Base-by-base conservation (phyloP, 163 green algal species). In the Prototheca stagnorum region DNA sequence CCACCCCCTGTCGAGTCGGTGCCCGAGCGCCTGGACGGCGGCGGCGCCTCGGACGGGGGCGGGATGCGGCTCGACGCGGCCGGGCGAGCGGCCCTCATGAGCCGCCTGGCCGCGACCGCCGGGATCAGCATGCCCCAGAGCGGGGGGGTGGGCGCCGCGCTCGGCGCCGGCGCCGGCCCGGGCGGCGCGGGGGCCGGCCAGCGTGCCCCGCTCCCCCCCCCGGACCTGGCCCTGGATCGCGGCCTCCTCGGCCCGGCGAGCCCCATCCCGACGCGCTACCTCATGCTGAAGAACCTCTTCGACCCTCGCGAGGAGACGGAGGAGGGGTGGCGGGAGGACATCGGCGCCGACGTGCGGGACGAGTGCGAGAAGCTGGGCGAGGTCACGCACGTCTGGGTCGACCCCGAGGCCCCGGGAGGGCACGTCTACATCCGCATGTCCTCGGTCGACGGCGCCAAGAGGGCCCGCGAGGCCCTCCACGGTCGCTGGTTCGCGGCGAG, bases 221-320 rank as follows among this genome's bases (percentile, higher is more conserved):
- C 40, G 15, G 44, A 50, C 23, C 26, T 89, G 35, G 45, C 53
- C 4, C 47, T 85, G 37, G 76, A 85, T 40, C 85, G 94, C 62
- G 84, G 84, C 37, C 17, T 93, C 25, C 67, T 97, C 35, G 87
- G 87, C 1, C 84, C 86, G 3, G 67, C 80, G 0, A 92, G 77
- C 12, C 88, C 88, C 17, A 88, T 93, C 41, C 81, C 88, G 17
- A 95, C 88, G 23, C 74, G 68, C 34, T 94, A 79, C 59, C 39
- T 97, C 27, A 67, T 97, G 53, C 68, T 97, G 35, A 95, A 94
- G 61, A 95, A 95, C 72, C 88, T 94, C 77, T 96, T 95, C 57
- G 67, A 89, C 57, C 75, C 86, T 2, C 48, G 41, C 22, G 57
- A 82, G 58, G 68, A 94, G 69, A 82, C 65, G 1, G 80, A 86